phyloP scores from a whole-genome alignment of 108 stramenopile species.

The Nitzschia sp. region DNA sequence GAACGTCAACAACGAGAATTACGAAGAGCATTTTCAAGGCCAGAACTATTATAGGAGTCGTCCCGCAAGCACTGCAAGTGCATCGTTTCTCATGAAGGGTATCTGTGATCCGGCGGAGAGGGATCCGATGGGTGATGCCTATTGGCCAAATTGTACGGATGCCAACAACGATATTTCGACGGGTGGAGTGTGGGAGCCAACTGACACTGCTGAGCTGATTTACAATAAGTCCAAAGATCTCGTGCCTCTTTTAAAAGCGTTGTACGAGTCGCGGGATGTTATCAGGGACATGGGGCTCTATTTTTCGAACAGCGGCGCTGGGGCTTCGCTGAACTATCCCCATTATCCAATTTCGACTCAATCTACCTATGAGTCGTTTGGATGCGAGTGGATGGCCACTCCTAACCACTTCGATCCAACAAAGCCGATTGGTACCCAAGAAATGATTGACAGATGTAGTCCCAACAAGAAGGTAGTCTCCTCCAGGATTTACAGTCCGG shows the following conservation, averaged over 20 bases:
- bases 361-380: conserved; percentile 35
- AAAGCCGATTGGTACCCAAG: conserved; percentile 44
- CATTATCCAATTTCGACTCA: conserved; percentile 21
- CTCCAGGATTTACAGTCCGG: conserved; percentile 44
- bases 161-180: conserved; percentile 55
- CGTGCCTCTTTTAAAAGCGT: conserved; percentile 43
- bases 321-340: conserved; percentile 43
- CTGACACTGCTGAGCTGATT: conserved; percentile 25
- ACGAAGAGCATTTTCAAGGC: conserved; percentile 36
- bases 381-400: conserved; percentile 57
- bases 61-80: conserved; percentile 34
- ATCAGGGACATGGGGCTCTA: conserved; percentile 39
- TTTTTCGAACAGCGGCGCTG: conserved; percentile 54
- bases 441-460: conserved; percentile 44
- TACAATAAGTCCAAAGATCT: conserved; percentile 37
- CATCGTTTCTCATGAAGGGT: conserved; percentile 47
- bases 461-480: conserved; percentile 31
- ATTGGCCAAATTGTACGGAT: conserved; percentile 57
- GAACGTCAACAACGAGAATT: conserved; percentile 47
- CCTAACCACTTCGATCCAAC: conserved; percentile 39
- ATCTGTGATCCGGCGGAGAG: conserved; percentile 45
- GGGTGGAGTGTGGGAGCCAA: conserved; percentile 51
- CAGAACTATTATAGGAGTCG: conserved; percentile 17
- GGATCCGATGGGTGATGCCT: conserved; percentile 20
- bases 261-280: conserved; percentile 40